Conservation (phyloP, 306 rosid genomes). For the Vachellia collinsii region DNA sequence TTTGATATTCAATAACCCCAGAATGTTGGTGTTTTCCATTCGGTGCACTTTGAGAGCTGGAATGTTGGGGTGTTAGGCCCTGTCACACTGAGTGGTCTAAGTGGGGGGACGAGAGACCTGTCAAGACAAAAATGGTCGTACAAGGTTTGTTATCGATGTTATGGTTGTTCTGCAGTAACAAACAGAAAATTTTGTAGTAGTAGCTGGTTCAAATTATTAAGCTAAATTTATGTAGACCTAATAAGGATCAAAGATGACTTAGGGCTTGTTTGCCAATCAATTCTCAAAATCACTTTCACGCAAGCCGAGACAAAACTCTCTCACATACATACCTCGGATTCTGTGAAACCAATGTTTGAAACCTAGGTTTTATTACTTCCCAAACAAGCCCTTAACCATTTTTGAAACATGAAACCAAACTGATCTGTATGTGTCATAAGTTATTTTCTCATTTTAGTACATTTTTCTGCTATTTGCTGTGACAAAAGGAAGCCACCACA, state of each 20-base stretch:
- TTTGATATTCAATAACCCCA: conserved; percentile 44
- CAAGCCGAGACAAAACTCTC: too few relatives aligned
- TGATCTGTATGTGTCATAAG: background rate
- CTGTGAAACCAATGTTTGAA: too few relatives aligned
- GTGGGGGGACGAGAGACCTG: conserved; percentile 68
- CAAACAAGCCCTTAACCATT: too few relatives aligned
- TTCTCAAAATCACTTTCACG: too few relatives aligned
- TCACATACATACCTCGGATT: too few relatives aligned
- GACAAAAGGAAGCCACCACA: background rate
- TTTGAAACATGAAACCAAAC: background rate
- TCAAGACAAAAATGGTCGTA: conserved; percentile 88
- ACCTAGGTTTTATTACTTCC: too few relatives aligned
- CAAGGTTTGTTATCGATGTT: conserved; percentile 60
- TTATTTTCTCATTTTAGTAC: background rate
- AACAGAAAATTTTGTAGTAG: conserved; percentile 9
- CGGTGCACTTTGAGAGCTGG: conserved; percentile 68
- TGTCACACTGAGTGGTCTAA: conserved; percentile 65
- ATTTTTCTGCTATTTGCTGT: background rate
- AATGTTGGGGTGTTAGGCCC: conserved; percentile 82
- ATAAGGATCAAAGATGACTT: background rate
- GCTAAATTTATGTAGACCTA: background rate
- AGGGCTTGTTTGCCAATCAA: too few relatives aligned
- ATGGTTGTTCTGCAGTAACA: background rate
- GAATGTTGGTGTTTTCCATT: conserved; percentile 64
- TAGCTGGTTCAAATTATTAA: background rate